A percentile compares a stretch with the other conserved stretches of the same genome.
Conservation (phyloP, 306 rosid species). For the Cucurbita pepo region DNA sequence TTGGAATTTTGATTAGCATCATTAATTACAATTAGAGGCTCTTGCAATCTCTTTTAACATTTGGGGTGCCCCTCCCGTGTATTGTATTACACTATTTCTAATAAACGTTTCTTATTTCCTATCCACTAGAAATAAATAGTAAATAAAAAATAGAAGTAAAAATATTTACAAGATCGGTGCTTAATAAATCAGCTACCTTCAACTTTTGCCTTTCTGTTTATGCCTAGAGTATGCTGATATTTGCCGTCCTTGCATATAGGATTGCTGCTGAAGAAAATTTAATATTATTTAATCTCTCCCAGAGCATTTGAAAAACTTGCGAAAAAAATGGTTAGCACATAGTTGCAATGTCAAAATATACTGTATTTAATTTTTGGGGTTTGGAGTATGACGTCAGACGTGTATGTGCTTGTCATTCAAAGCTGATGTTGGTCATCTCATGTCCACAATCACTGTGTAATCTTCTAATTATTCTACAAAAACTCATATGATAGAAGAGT, state of each 20-base stretch:
- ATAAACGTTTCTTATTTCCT: not conserved
- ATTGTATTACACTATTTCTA: not conserved
- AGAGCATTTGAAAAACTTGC: too few relatives aligned
- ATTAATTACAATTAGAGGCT: not conserved
- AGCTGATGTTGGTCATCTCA: not conserved
- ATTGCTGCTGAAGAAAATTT: not conserved
- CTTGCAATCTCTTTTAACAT: not conserved
- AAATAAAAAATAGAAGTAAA: not conserved
- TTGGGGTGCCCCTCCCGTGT: not conserved
- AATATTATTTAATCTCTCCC: not conserved
- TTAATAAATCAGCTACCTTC: not conserved
- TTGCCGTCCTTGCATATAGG: not conserved
- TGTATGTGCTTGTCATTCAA: not conserved
- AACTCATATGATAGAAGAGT: not conserved
- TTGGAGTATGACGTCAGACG: not conserved
- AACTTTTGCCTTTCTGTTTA: not conserved
- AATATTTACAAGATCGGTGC: constrained; percentile 24
- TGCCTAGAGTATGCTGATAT: not conserved
- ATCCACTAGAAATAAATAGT: not conserved
- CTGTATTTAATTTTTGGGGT: not conserved
- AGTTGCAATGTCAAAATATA: not conserved
- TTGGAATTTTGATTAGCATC: constrained; percentile 6
- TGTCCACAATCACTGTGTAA: not conserved
- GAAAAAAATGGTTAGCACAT: not conserved
- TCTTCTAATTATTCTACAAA: not conserved